Evolutionary conservation across 2,329 filamentous ascomycete genomes (phyloP), one percentile per base, ranked within the genome.

Genomic region (Hypoxylon sp.): DNA sequence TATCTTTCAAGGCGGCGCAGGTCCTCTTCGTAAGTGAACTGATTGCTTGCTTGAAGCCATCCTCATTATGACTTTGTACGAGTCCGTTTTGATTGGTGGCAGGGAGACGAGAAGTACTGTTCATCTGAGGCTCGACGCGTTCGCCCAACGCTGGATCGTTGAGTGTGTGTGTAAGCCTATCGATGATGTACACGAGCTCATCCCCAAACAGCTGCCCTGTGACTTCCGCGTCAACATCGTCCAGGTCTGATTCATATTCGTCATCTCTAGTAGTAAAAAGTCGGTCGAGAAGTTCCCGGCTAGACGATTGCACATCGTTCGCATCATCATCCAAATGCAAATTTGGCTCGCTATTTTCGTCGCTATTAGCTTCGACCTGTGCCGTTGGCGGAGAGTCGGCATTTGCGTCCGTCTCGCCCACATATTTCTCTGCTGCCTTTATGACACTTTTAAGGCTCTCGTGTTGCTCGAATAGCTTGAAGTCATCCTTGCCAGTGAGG

Each of bases 401-500:
- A 43, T 69, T 72, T n/a, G 58, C 43, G 29, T 77, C 73, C 6
- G 71, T 69, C 1, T 74, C 74, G 6, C 76, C 74, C 1, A 85
- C 70, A 51, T 83, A 86, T 53, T 80, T 79, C 41, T 74, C 77
- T 0, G 82, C 78, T 2, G 83, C 84, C 31, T 74, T 75, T 55
- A 80, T 77, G 27, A 87, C 81, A 15, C 77, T 73, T 6, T 82
- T 77, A 17, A 86, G 67, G 3, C 80, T 76, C 6, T 82, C 79
- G 52, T 80, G 76, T 31, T 81, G 79, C 0, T 75, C 66, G 4
- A 55, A 10, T 20, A 54, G 66, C 46, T 52, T 56, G 35, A 71
- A 55, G 21, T 71, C 62, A 46, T 52, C 67, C 1, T 73, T 74
- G 23, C 77, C 78, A 46, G 78, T 73, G 26, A 77, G 57, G 20